A percentile compares a stretch with the other conserved stretches of the same genome.
phyloP scores from a whole-genome alignment of 164 flowering plant genomes.

The Saururus chinensis region DNA sequence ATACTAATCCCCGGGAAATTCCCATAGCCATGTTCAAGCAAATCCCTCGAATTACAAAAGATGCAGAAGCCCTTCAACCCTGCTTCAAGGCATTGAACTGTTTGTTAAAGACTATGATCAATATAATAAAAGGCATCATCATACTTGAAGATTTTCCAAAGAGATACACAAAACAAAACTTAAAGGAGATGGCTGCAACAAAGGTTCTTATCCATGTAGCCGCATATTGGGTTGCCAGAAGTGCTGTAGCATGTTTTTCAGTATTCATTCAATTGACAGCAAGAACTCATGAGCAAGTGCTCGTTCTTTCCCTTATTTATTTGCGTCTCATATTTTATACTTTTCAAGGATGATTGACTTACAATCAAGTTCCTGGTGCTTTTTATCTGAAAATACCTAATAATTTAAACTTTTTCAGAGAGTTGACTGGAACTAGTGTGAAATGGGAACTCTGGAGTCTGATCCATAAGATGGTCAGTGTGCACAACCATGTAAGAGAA shows the following conservation, averaged over 20 bases:
- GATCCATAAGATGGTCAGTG: constrained; percentile 24
- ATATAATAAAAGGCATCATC: constrained; percentile 31
- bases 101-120: constrained; percentile 37
- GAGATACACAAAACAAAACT: constrained; percentile 23
- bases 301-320: constrained; percentile 42
- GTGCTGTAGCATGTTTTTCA: constrained; percentile 38
- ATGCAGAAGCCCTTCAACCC: constrained; percentile 20
- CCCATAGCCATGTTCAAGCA: constrained; percentile 40
- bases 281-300: constrained; percentile 58
- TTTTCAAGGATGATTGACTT: not conserved
- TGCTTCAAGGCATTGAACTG: constrained; percentile 35
- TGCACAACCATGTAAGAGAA: constrained; percentile 24
- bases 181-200: constrained; percentile 11
- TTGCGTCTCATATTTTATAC: not conserved
- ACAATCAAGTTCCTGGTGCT: not conserved
- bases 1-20: constrained; percentile 34
- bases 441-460: constrained; percentile 60
- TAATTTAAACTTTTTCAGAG: constrained; percentile 23
- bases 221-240: constrained; percentile 61
- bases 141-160: constrained; percentile 37
- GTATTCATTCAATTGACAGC: constrained; percentile 35
- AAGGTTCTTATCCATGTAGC: constrained; percentile 38
- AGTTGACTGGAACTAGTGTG: constrained; percentile 15
- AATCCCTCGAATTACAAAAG: constrained; percentile 24
- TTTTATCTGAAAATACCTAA: not conserved